Conservation (phyloP, 2,329 filamentous ascomycete genomes). For the Gremmenia infestans region DNA sequence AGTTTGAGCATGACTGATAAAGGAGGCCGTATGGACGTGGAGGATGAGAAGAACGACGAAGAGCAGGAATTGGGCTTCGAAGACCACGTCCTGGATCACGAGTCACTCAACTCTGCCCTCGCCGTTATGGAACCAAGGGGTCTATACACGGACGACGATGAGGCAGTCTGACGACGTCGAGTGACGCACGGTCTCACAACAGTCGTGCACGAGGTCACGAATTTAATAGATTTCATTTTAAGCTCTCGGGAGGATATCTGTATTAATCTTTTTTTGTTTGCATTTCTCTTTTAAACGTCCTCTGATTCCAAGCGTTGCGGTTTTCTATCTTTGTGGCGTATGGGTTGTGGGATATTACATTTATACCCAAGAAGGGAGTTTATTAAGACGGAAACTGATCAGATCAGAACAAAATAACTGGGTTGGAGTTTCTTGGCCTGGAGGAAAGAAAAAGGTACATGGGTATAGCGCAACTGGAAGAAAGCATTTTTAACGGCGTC, state of each 20-base stretch:
- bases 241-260: slow-evolving; percentile 14
- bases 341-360: not conserved
- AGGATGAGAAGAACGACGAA: slow-evolving; percentile 28
- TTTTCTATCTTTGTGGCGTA: not conserved
- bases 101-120: slow-evolving; percentile 22
- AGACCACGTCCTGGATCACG: slow-evolving; percentile 24
- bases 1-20: slow-evolving; percentile 69
- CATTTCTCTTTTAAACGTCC: slow-evolving; percentile 7
- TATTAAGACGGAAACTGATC: slow-evolving; percentile 2
- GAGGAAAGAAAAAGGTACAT: not conserved
- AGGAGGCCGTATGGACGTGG: slow-evolving; percentile 28
- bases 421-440: slow-evolving; percentile 7
- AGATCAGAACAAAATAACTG: slow-evolving; percentile 1
- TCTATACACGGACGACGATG: not conserved
- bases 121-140: slow-evolving; percentile 15
- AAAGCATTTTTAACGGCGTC: not conserved
- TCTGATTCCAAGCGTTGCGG: not conserved
- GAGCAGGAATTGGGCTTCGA: slow-evolving; percentile 24
- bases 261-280: slow-evolving; percentile 6
- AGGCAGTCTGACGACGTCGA: slow-evolving; percentile 5
- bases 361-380: slow-evolving; percentile 3
- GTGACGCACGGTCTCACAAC: slow-evolving; percentile 2
- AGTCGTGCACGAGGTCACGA: slow-evolving; percentile 8
- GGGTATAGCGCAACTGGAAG: not conserved
- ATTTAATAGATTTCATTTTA: slow-evolving; percentile 6